Percentiles rank a stretch among this genome's conserved stretches.
Conservation (phyloP, 73 alveolate genomes). For the Paraurostyla sp. region DNA sequence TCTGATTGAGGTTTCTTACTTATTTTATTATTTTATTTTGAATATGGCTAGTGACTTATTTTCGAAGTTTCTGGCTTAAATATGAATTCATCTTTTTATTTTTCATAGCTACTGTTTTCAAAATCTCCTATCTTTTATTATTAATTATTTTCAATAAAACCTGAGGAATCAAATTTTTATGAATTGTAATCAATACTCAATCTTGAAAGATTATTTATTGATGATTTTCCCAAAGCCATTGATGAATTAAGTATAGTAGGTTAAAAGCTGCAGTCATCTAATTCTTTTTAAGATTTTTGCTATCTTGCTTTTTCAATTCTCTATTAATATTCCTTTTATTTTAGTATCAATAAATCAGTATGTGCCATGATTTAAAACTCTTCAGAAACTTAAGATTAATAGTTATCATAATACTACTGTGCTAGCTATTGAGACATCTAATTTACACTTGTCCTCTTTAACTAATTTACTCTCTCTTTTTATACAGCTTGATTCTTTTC, state of each 20-base stretch:
- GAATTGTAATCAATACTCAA: neutral
- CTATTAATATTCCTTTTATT: neutral
- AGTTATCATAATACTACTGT: neutral
- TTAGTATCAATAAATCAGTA: neutral
- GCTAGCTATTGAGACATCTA: neutral
- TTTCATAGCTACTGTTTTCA: too few species aligned
- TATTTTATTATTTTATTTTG: too few species aligned
- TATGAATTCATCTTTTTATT: too few species aligned
- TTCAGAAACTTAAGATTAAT: neutral
- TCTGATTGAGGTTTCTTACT: too few species aligned
- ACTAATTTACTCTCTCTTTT: neutral
- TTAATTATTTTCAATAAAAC: too few species aligned
- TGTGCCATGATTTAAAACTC: neutral
- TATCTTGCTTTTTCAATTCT: neutral
- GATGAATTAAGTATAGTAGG: too few species aligned
- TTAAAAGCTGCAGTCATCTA: neutral
- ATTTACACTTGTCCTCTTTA: neutral
- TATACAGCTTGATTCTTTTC: neutral
- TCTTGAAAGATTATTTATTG: neutral
- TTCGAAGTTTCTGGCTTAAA: too few species aligned
- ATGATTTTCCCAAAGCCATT: too few species aligned
- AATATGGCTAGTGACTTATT: too few species aligned
- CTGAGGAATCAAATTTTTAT: too few species aligned
- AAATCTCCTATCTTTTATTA: too few species aligned
- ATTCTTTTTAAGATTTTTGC: neutral